Conservation (phyloP, 371 early-diverging fungal genomes). For the Mucor sp. region DNA sequence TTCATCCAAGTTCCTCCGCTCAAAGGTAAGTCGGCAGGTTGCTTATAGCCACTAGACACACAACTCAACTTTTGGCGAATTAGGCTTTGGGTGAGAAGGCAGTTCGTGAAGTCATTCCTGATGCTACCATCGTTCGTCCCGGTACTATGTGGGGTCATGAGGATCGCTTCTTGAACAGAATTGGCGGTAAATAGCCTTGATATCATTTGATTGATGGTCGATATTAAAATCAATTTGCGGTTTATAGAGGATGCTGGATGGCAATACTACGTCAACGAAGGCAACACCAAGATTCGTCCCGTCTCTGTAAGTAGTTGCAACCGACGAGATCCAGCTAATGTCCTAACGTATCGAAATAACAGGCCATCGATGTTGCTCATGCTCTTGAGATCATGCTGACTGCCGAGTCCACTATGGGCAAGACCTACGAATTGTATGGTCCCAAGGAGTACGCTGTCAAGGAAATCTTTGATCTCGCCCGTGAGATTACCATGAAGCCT, state of each 20-base stretch:
- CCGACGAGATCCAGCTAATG: neutral
- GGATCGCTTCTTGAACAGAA: constrained; percentile 90
- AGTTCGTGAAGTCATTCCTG: constrained; percentile 86
- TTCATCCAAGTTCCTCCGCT: constrained; percentile 74
- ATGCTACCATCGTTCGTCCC: constrained; percentile 93
- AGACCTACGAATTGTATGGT: constrained; percentile 91
- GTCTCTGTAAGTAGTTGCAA: constrained; percentile 64
- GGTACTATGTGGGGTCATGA: constrained; percentile 90
- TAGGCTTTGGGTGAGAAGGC: constrained; percentile 90
- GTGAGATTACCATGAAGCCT: constrained; percentile 70
- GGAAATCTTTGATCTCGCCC: constrained; percentile 76
- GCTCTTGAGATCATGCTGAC: constrained; percentile 78
- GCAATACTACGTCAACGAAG: constrained; percentile 75
- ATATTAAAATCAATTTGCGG: neutral
- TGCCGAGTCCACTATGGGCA: constrained; percentile 75
- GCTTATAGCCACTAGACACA: neutral
- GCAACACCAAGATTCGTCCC: constrained; percentile 79
- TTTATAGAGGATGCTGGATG: constrained; percentile 46
- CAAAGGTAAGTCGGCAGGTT: constrained; percentile 67
- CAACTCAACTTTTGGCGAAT: neutral
- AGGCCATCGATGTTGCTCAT: constrained; percentile 88
- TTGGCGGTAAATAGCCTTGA: constrained; percentile 66
- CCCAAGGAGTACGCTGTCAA: constrained; percentile 76
- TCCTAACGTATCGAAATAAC: neutral
- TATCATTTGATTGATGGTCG: neutral